A percentile compares a stretch with the other conserved stretches of the same genome.
Conservation (phyloP, 2,329 filamentous ascomycete genomes). For the Ceratocystis albifundus region DNA sequence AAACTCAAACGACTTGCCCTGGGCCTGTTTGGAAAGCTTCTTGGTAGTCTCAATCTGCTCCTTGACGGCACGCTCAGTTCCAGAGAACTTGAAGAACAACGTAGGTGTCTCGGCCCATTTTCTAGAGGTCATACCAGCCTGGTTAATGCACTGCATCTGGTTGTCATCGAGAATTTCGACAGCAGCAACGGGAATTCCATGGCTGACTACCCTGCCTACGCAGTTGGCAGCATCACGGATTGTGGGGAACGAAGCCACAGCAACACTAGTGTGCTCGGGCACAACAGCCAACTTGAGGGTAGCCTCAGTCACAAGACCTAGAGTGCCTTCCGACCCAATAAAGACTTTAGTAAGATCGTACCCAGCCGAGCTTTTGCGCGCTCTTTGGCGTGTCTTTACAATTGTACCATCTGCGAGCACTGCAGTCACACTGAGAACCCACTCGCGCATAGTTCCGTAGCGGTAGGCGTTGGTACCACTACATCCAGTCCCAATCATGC, state of each 20-base stretch:
- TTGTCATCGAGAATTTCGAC: slow-evolving; percentile 87
- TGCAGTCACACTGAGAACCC: slow-evolving; percentile 77
- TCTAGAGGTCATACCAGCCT: slow-evolving; percentile 53
- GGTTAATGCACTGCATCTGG: slow-evolving; percentile 64
- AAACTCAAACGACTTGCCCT: slow-evolving; percentile 64
- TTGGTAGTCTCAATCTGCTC: slow-evolving; percentile 64
- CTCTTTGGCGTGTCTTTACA: slow-evolving; percentile 78
- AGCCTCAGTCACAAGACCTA: slow-evolving; percentile 84
- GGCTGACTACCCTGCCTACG: slow-evolving; percentile 65
- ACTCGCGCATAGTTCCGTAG: slow-evolving; percentile 91
- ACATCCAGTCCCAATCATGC: slow-evolving; percentile 66
- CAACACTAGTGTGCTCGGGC: slow-evolving; percentile 68
- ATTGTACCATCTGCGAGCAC: slow-evolving; percentile 83
- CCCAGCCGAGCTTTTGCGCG: slow-evolving; percentile 79
- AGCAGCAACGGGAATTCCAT: slow-evolving; percentile 77
- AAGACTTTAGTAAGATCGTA: slow-evolving; percentile 87
- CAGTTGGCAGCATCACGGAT: slow-evolving; percentile 66
- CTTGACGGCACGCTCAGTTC: slow-evolving; percentile 58
- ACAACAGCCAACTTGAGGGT: slow-evolving; percentile 75
- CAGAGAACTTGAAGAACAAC: slow-evolving; percentile 74
- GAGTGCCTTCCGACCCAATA: slow-evolving; percentile 81
- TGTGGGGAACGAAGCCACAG: slow-evolving; percentile 49
- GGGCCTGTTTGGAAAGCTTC: slow-evolving; percentile 47
- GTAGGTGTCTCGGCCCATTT: slow-evolving; percentile 63
- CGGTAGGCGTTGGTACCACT: slow-evolving; percentile 81